phyloP scores from a whole-genome alignment of 306 rosid genomes.

The Cyamopsis tetragonoloba region DNA sequence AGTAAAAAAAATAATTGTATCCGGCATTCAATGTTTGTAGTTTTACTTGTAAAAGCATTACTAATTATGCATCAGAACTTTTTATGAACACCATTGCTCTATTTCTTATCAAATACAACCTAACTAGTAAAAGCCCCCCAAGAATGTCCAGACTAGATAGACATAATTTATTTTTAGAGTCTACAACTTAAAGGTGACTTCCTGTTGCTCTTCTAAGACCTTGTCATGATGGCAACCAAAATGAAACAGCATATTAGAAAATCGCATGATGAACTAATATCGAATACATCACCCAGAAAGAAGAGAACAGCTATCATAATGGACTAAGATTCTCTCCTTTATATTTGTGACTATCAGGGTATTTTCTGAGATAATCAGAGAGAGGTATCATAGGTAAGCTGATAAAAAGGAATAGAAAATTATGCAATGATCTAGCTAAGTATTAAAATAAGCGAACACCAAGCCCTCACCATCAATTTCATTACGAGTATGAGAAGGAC shows the following conservation, averaged over 20 bases:
- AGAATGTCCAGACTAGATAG: conserved; percentile 5
- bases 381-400: background rate
- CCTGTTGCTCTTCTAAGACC: background rate
- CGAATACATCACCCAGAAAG: background rate
- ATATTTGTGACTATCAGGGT: background rate
- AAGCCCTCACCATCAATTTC: conserved; percentile 59
- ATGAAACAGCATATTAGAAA: background rate
- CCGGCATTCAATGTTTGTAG: conserved; percentile 3
- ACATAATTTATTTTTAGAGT: background rate
- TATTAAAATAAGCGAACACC: background rate
- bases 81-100: background rate
- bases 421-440: background rate
- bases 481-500: conserved; percentile 31
- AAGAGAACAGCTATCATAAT: background rate
- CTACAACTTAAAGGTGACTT: background rate
- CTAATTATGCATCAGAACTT: conserved; percentile 1
- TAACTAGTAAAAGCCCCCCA: conserved; percentile 1
- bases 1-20: background rate
- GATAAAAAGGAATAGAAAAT: background rate
- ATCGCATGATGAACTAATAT: background rate
- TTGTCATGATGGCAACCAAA: background rate
- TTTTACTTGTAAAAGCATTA: conserved; percentile 14
- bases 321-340: background rate
- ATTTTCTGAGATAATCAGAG: background rate
- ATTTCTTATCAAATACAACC: background rate